phyloP scores from a whole-genome alignment of 2,329 filamentous ascomycete species.

The Aspergillus sojae region DNA sequence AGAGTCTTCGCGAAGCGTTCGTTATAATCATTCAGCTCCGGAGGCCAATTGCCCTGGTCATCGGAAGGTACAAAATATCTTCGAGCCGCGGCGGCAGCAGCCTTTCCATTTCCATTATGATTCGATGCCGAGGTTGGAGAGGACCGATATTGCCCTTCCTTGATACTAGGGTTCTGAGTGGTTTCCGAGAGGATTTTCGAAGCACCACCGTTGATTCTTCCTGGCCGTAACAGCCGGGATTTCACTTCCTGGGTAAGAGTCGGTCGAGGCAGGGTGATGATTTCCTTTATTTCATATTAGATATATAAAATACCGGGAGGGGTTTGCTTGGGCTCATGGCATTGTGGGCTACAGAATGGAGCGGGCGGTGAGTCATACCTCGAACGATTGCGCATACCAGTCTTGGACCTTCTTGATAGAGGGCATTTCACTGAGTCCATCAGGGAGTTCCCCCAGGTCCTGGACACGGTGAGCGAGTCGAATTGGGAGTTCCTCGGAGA shows the following conservation, averaged over 20 bases:
- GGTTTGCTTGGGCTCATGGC: neutral
- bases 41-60: slow-evolving; percentile 86
- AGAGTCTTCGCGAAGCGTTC: slow-evolving; percentile 84
- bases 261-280: slow-evolving; percentile 82
- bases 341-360: neutral
- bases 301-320: neutral
- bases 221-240: slow-evolving; percentile 68
- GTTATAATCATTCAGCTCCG: slow-evolving; percentile 93
- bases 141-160: slow-evolving; percentile 75
- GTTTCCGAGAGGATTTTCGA: slow-evolving; percentile 75
- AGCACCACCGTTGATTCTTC: slow-evolving; percentile 56
- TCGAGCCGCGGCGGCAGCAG: slow-evolving; percentile 54
- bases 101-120: slow-evolving; percentile 54
- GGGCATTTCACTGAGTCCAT: slow-evolving; percentile 97
- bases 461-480: slow-evolving; percentile 94
- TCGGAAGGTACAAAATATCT: slow-evolving; percentile 93
- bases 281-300: slow-evolving; percentile 63
- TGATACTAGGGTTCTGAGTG: slow-evolving; percentile 87
- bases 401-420: slow-evolving; percentile 93
- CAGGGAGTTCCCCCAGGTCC: slow-evolving; percentile 86
- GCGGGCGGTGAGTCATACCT: slow-evolving; percentile 62
- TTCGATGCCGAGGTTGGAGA: slow-evolving; percentile 40
- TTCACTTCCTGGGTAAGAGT: slow-evolving; percentile 74
- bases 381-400: slow-evolving; percentile 99
- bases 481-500: slow-evolving; percentile 97